Conservation (phyloP, 2,329 filamentous ascomycete genomes). For the Beauveria asiatica region DNA sequence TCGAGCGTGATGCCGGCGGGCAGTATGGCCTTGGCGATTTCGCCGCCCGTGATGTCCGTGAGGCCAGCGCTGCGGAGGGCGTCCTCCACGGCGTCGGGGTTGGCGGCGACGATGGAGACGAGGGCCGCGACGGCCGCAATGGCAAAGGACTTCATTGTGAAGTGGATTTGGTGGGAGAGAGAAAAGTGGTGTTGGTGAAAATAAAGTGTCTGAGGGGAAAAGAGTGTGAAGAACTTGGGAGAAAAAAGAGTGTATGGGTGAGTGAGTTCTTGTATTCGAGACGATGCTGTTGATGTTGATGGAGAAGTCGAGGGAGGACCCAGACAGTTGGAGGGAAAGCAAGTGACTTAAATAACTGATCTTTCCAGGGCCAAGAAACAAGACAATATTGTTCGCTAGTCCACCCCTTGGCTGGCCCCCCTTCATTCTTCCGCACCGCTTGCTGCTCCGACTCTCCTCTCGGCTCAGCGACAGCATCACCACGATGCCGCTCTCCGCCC, state of each 20-base stretch:
- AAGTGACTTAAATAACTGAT: conserved; percentile 9
- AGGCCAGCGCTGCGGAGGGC: background rate
- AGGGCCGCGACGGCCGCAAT: conserved; percentile 14
- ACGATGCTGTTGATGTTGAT: conserved; percentile 2
- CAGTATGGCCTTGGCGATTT: background rate
- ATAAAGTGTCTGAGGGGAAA: background rate
- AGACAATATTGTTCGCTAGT: background rate
- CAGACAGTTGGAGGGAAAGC: background rate
- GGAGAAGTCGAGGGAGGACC: background rate
- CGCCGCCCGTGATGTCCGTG: too few relatives aligned
- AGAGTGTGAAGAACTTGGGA: conserved; percentile 4
- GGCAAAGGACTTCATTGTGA: conserved; percentile 19
- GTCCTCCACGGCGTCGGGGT: background rate
- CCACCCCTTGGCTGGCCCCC: background rate
- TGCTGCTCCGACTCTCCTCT: background rate
- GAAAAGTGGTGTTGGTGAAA: background rate
- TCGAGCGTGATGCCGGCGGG: conserved; percentile 9
- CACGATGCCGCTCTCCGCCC: background rate
- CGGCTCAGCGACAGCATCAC: background rate
- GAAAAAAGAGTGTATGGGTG: conserved; percentile 11
- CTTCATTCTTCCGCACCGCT: background rate
- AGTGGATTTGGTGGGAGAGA: conserved; percentile 14
- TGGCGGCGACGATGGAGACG: conserved; percentile 12
- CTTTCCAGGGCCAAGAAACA: background rate
- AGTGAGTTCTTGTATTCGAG: conserved; percentile 12